phyloP scores from a whole-genome alignment of 1,284 basidiomycete species.

The Moesziomyces globuligerus region DNA sequence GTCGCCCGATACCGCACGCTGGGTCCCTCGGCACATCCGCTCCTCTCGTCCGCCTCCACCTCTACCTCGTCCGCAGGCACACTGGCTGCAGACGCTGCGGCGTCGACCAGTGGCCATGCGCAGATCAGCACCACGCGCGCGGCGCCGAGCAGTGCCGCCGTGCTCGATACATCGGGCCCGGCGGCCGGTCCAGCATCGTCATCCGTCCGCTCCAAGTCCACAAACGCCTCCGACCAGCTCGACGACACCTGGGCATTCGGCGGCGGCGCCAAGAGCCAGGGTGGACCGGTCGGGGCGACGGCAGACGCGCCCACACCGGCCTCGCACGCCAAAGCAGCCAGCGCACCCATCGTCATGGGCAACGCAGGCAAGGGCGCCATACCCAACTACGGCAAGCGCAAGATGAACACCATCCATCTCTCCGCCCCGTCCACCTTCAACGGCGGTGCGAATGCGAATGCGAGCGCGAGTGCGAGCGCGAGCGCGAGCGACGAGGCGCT shows the following conservation, averaged over 20 bases:
- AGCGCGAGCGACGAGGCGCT: constrained; percentile 11
- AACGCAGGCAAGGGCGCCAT: constrained; percentile 62
- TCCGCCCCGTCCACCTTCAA: constrained; percentile 9
- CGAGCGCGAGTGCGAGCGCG: too few relatives aligned
- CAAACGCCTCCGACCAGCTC: constrained; percentile 29
- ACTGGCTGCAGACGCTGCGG: neutral
- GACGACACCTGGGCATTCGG: constrained; percentile 52
- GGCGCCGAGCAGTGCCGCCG: constrained; percentile 7
- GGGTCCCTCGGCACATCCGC: constrained; percentile 26
- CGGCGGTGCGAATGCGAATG: neutral
- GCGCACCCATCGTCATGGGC: constrained; percentile 46
- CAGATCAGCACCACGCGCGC: constrained; percentile 10
- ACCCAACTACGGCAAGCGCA: constrained; percentile 55
- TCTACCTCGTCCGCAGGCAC: constrained; percentile 6
- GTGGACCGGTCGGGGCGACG: constrained; percentile 24
- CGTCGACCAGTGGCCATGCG: constrained; percentile 10
- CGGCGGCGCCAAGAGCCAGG: constrained; percentile 48
- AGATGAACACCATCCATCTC: constrained; percentile 27
- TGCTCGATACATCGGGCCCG: constrained; percentile 21
- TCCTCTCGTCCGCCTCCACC: constrained; percentile 27
- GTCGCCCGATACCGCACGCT: constrained; percentile 44
- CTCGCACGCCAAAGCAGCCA: constrained; percentile 13
- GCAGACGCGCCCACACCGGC: neutral
- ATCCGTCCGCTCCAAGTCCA: constrained; percentile 22
- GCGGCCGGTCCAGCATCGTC: constrained; percentile 11